These are phyloP conservation scores for Thielaviopsis punctulata DNA, from an alignment of 2,329 filamentous ascomycete species.

Conservation along the genomic window DNA sequence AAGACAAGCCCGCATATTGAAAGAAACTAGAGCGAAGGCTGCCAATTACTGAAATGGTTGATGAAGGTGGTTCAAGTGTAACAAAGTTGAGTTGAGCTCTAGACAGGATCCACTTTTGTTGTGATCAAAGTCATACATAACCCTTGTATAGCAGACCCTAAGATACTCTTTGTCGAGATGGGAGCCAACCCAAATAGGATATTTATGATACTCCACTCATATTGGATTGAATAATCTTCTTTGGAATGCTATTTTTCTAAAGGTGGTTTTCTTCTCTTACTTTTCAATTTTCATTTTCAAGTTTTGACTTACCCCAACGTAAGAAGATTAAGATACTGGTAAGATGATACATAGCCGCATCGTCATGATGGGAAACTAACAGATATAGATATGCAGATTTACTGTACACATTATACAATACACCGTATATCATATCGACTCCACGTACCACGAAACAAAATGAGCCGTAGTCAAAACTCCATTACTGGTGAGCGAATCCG, in stretches of 20 bases:
- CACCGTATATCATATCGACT: too few relatives aligned
- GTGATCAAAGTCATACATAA: not conserved
- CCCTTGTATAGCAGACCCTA: not conserved
- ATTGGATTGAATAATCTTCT: not conserved
- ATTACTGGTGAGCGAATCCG: not conserved
- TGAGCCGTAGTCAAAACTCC: not conserved
- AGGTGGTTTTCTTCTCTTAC: too few relatives aligned
- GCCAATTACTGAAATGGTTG: not conserved
- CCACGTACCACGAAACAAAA: not conserved
- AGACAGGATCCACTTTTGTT: not conserved
- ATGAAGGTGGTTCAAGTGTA: not conserved
- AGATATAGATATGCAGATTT: too few relatives aligned
- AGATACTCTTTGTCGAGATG: not conserved
- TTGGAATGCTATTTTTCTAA: too few relatives aligned
- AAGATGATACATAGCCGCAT: too few relatives aligned
- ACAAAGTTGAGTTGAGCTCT: not conserved
- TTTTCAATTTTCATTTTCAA: too few relatives aligned
- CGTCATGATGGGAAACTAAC: too few relatives aligned
- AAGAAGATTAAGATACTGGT: too few relatives aligned
- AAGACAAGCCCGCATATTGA: not conserved
- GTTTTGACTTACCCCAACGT: too few relatives aligned
- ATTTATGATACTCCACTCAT: not conserved
- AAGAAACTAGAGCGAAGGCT: not conserved
- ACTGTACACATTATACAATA: too few relatives aligned
- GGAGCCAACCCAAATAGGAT: not conserved